These are phyloP conservation scores for Hondaea fermentalgiana DNA, from an alignment of 108 stramenopile species.

Conservation along the genomic window DNA sequence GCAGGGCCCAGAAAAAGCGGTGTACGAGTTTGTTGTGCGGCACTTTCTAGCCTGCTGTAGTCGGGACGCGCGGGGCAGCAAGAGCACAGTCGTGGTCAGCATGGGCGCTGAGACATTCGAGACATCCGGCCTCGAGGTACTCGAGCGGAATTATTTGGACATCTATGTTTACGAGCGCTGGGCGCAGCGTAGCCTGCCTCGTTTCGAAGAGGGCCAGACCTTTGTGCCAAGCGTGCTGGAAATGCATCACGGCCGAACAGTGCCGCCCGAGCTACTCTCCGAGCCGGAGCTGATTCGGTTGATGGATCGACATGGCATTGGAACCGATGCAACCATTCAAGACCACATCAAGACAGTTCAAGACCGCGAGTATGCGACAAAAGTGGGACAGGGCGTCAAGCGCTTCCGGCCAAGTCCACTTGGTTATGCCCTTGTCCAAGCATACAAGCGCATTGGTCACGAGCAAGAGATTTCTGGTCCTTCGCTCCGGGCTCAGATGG, in stretches of 20 bases:
- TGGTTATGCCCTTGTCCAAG: background rate
- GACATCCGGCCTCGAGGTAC: constrained; percentile 35
- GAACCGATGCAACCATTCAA: constrained; percentile 57
- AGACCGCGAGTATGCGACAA: constrained; percentile 29
- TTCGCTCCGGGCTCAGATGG: background rate
- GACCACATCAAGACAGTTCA: constrained; percentile 49
- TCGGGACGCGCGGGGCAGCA: constrained; percentile 76
- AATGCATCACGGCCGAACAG: constrained; percentile 36
- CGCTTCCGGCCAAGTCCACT: background rate
- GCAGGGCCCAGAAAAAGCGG: constrained; percentile 52
- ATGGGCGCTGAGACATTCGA: constrained; percentile 66
- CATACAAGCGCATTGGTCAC: constrained; percentile 11
- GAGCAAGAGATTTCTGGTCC: background rate
- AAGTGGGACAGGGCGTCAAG: background rate
- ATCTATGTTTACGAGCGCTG: constrained; percentile 46
- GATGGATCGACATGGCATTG: constrained; percentile 54
- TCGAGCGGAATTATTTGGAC: constrained; percentile 44
- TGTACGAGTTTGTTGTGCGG: constrained; percentile 81
- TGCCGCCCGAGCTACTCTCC: constrained; percentile 36
- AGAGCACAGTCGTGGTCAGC: constrained; percentile 64
- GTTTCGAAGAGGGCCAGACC: background rate
- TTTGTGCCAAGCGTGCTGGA: constrained; percentile 10
- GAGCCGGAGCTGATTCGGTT: constrained; percentile 44
- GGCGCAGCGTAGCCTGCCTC: constrained; percentile 28
- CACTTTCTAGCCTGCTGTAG: constrained; percentile 98